Conservation (phyloP, 805 yeast species). For the Yamadazyma laniorum region DNA sequence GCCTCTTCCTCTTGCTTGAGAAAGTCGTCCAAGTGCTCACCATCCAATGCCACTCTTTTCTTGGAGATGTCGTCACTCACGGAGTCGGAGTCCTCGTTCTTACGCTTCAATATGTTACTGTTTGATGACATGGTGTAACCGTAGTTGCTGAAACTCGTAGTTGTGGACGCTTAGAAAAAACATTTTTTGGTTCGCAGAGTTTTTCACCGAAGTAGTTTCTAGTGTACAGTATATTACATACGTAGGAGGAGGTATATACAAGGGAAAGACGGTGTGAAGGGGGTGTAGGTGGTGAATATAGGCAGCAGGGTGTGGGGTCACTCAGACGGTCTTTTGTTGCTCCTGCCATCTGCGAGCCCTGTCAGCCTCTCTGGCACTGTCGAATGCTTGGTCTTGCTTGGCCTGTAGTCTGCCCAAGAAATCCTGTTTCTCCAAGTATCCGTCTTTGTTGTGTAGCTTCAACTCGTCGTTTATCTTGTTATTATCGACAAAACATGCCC, state of each 20-base stretch:
- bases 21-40: conserved; percentile 9
- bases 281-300: too few species aligned
- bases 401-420: conserved; percentile 75
- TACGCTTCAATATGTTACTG: conserved; percentile 52
- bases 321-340: conserved; percentile 4
- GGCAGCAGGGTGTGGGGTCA: too few species aligned
- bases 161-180: neutral
- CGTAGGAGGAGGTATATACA: too few species aligned
- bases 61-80: conserved; percentile 48
- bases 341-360: conserved; percentile 18
- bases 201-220: neutral
- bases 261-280: too few species aligned
- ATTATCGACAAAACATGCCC: conserved; percentile 92
- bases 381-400: conserved; percentile 50
- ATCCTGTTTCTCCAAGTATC: conserved; percentile 88
- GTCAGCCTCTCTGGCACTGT: conserved; percentile 41
- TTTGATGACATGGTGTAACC: conserved; percentile 6
- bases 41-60: conserved; percentile 67
- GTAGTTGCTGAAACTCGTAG: too few species aligned
- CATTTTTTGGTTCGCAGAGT: neutral
- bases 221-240: neutral
- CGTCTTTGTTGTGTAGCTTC: conserved; percentile 77
- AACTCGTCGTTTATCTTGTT: conserved; percentile 83
- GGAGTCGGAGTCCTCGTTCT: conserved; percentile 57
- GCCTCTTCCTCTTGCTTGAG: conserved; percentile 12